phyloP scores from a whole-genome alignment of 176 grass and related monocot genomes.

The Oryza nivara region DNA sequence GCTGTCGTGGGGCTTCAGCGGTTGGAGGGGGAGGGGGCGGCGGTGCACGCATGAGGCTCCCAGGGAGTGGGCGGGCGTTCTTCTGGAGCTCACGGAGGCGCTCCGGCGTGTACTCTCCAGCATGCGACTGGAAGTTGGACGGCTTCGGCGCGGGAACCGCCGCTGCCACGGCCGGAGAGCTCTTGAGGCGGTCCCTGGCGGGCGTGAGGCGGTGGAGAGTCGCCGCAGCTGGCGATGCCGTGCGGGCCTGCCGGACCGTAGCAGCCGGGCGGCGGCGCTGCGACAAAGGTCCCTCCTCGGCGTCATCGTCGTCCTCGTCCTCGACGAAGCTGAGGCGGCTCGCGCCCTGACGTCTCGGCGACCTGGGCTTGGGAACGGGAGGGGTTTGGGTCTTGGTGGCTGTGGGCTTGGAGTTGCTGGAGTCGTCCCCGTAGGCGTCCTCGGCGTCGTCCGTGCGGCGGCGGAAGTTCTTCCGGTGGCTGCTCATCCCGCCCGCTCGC shows the following conservation, averaged over 20 bases:
- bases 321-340: constrained; percentile 94
- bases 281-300: constrained; percentile 47
- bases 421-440: constrained; percentile 54
- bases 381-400: constrained; percentile 42
- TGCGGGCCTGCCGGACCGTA: constrained; percentile 20
- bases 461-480: constrained; percentile 73
- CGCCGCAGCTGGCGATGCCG: constrained; percentile 41
- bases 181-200: constrained; percentile 57
- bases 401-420: constrained; percentile 16
- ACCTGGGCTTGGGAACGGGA: constrained; percentile 55
- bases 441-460: constrained; percentile 62
- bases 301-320: constrained; percentile 79
- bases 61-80: constrained; percentile 77
- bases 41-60: constrained; percentile 52
- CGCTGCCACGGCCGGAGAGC: neutral
- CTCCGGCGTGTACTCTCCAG: constrained; percentile 92
- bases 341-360: constrained; percentile 47
- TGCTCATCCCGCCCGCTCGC: constrained; percentile 47
- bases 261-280: constrained; percentile 42
- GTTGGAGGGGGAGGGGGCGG: neutral
- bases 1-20: constrained; percentile 37
- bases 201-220: constrained; percentile 65
- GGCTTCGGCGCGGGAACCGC: constrained; percentile 43
- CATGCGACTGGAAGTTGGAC: constrained; percentile 87
- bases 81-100: constrained; percentile 95